Evolutionary conservation across 2,329 filamentous ascomycete genomes (phyloP).

Genomic region (Lasiodiplodia sp.): DNA sequence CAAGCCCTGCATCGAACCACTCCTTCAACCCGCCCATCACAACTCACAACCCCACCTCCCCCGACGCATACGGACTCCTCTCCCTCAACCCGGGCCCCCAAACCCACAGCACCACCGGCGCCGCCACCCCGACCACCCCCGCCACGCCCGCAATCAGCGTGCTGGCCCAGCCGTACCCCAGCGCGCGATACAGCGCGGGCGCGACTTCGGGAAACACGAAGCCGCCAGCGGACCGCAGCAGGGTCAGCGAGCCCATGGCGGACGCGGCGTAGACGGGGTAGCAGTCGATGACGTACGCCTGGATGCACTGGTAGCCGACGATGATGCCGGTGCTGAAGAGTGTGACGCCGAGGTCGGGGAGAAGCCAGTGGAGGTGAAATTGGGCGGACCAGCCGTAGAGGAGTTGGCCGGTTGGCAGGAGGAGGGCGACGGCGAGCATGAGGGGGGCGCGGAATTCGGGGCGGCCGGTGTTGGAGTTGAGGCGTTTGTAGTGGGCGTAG

Average conservation of each 20-base stretch:
- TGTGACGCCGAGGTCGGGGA: conserved; percentile 32
- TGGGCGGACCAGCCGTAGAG: conserved; percentile 66
- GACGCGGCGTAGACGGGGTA: conserved; percentile 55
- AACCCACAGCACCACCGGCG: conserved; percentile 56
- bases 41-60: not conserved
- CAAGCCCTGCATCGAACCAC: too few species aligned
- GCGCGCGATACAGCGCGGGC: conserved; percentile 50
- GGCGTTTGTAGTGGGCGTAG: conserved; percentile 54
- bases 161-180: conserved; percentile 59
- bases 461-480: conserved; percentile 45
- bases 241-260: conserved; percentile 57
- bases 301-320: conserved; percentile 35
- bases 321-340: conserved; percentile 34
- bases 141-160: conserved; percentile 55
- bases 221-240: conserved; percentile 55
- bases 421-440: conserved; percentile 59
- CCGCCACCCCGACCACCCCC: conserved; percentile 55
- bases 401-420: conserved; percentile 62
- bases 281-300: conserved; percentile 36
- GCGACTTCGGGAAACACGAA: conserved; percentile 56
- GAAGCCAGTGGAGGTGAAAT: conserved; percentile 48
- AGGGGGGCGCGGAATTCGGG: conserved; percentile 61
- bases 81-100: not conserved
- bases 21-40: too few species aligned
- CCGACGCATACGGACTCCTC: not conserved